Conservation (phyloP, 495 filamentous ascomycete species). For the Penicillium mononematosum region DNA sequence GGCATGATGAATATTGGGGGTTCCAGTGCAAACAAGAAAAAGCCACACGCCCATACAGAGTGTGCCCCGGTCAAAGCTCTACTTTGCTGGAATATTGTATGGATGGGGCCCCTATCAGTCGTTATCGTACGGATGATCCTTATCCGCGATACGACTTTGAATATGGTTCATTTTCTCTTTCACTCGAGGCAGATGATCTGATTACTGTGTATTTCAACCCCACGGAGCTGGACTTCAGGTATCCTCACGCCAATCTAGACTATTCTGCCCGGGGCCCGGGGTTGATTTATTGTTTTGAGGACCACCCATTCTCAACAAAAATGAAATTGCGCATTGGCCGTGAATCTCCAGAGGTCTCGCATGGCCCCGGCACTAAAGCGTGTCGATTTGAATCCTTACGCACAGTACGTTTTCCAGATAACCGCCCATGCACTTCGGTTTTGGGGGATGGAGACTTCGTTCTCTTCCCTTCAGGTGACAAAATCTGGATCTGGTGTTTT, state of each 20-base stretch:
- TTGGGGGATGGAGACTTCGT: constrained; percentile 12
- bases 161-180: neutral
- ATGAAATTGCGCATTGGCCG: neutral
- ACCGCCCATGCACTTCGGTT: neutral
- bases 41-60: neutral
- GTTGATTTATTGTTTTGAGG: neutral
- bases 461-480: neutral
- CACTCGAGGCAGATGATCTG: neutral
- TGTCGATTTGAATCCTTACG: neutral
- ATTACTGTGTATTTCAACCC: neutral
- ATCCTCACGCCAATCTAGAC: neutral
- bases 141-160: too few species aligned
- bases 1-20: too few species aligned
- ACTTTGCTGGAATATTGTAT: neutral
- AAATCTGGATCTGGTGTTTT: constrained; percentile 11
- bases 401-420: too few species aligned
- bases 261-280: neutral
- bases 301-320: neutral
- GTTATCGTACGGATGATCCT: too few species aligned
- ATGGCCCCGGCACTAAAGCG: neutral
- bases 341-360: neutral
- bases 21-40: too few species aligned
- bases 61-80: neutral
- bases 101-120: too few species aligned
- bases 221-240: neutral